Conservation (phyloP, 2,329 filamentous ascomycete species). For the Neopestalotiopsis sp. region DNA sequence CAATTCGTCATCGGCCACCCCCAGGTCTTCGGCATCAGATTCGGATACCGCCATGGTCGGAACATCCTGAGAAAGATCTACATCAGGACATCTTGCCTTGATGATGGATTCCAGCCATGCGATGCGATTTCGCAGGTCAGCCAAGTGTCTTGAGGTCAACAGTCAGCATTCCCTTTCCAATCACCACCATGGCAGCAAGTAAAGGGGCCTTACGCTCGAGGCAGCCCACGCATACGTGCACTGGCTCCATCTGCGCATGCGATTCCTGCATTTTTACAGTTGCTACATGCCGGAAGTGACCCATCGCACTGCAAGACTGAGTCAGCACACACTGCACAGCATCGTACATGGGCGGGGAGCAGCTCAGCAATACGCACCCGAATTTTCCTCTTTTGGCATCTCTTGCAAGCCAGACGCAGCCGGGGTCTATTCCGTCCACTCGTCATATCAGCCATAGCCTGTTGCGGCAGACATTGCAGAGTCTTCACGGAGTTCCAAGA, state of each 20-base stretch:
- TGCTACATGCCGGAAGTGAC: slow-evolving; percentile 44
- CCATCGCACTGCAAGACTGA: slow-evolving; percentile 46
- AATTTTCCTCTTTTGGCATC: slow-evolving; percentile 55
- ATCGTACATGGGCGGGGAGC: not conserved
- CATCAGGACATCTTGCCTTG: slow-evolving; percentile 43
- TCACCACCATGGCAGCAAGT: not conserved
- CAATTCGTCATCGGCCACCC: not conserved
- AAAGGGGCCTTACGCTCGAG: slow-evolving; percentile 41
- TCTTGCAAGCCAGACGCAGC: slow-evolving; percentile 3
- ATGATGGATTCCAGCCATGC: slow-evolving; percentile 53
- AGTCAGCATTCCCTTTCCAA: not conserved
- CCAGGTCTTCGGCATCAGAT: slow-evolving; percentile 23
- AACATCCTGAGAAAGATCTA: slow-evolving; percentile 38
- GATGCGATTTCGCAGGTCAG: slow-evolving; percentile 34
- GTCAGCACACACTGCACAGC: not conserved
- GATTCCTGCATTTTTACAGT: slow-evolving; percentile 47
- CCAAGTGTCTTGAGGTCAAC: not conserved
- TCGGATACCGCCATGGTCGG: slow-evolving; percentile 25
- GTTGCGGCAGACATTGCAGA: not conserved
- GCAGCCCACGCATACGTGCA: slow-evolving; percentile 42
- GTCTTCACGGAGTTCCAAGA: not conserved
- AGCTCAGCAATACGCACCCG: slow-evolving; percentile 38
- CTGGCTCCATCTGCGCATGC: slow-evolving; percentile 50
- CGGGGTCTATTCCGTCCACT: not conserved
- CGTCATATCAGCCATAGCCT: not conserved